These are phyloP conservation scores for Cercophora sp. DNA, from an alignment of 495 filamentous ascomycete genomes.

Conservation along the genomic window DNA sequence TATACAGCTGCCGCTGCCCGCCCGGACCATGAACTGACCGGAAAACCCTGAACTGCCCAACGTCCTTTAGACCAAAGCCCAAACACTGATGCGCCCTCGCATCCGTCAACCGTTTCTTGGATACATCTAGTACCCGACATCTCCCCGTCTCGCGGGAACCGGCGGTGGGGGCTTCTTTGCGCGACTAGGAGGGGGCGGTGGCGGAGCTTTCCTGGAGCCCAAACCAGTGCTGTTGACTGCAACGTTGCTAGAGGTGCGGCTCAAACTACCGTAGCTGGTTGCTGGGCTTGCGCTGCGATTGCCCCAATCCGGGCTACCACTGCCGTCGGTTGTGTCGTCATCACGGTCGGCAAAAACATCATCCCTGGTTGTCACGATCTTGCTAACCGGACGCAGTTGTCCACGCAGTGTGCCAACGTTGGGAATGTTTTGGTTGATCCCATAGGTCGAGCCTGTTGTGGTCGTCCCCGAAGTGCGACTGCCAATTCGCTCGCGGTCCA, in stretches of 20 bases:
- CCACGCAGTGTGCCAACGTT: constrained; percentile 36
- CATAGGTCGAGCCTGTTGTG: constrained; percentile 26
- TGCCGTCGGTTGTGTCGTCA: constrained; percentile 57
- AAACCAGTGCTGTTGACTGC: constrained; percentile 42
- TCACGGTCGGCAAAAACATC: constrained; percentile 63
- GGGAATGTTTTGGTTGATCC: constrained; percentile 24
- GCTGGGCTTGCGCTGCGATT: constrained; percentile 58
- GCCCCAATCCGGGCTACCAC: constrained; percentile 57
- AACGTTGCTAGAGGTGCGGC: constrained; percentile 52
- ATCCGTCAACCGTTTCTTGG: too few relatives aligned
- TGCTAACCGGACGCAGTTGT: constrained; percentile 40
- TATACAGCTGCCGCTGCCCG: too few relatives aligned
- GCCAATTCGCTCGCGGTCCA: constrained; percentile 25
- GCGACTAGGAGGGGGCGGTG: constrained; percentile 77
- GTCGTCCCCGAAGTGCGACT: constrained; percentile 21
- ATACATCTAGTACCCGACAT: neutral
- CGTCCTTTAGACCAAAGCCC: too few relatives aligned
- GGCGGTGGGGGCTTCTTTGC: constrained; percentile 76
- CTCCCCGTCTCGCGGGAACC: constrained; percentile 39
- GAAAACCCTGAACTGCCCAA: too few relatives aligned
- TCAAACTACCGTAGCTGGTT: constrained; percentile 57
- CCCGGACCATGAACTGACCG: too few relatives aligned
- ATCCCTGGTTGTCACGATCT: constrained; percentile 36
- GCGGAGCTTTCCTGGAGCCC: constrained; percentile 63
- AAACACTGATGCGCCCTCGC: too few relatives aligned